phyloP scores from a whole-genome alignment of 495 filamentous ascomycete species.

The Penicillium turbatum region DNA sequence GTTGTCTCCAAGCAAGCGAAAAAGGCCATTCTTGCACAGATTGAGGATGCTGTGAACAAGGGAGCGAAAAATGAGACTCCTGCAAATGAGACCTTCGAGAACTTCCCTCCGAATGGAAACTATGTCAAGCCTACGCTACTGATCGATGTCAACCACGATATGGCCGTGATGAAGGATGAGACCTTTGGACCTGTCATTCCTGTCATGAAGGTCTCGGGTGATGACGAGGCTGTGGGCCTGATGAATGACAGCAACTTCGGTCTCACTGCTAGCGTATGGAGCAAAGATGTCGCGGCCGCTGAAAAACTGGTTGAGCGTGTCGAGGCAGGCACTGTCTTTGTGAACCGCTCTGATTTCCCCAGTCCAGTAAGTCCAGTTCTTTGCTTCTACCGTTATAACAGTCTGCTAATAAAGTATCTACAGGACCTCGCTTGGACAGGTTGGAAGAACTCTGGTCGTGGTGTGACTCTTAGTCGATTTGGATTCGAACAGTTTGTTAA shows the following conservation, averaged over 20 bases:
- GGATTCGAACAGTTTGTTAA: slow-evolving; percentile 94
- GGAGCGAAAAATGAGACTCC: slow-evolving; percentile 81
- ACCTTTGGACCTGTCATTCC: slow-evolving; percentile 92
- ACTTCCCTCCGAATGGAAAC: slow-evolving; percentile 67
- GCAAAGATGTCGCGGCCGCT: slow-evolving; percentile 72
- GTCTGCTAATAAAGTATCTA: slow-evolving; percentile 17
- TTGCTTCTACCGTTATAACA: not conserved
- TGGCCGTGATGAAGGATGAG: slow-evolving; percentile 87
- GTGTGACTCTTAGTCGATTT: slow-evolving; percentile 78
- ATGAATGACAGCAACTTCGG: slow-evolving; percentile 95
- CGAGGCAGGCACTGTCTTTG: slow-evolving; percentile 92
- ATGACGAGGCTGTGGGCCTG: slow-evolving; percentile 70
- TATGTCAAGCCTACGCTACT: slow-evolving; percentile 82
- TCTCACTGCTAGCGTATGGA: slow-evolving; percentile 90
- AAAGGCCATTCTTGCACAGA: slow-evolving; percentile 65
- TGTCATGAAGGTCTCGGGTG: slow-evolving; percentile 77
- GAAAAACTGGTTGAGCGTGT: slow-evolving; percentile 70
- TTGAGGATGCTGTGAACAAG: slow-evolving; percentile 74
- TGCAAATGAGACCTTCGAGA: slow-evolving; percentile 65
- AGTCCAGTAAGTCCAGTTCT: slow-evolving; percentile 63
- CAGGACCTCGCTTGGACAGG: slow-evolving; percentile 96
- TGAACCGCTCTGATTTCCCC: slow-evolving; percentile 88
- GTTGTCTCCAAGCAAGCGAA: slow-evolving; percentile 75
- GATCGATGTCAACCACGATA: slow-evolving; percentile 69
- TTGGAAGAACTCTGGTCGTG: slow-evolving; percentile 92